Evolutionary conservation across 2,329 filamentous ascomycete species (phyloP), one percentile per base, ranked within the genome.

Genomic region (Dactylellina leptospora): DNA sequence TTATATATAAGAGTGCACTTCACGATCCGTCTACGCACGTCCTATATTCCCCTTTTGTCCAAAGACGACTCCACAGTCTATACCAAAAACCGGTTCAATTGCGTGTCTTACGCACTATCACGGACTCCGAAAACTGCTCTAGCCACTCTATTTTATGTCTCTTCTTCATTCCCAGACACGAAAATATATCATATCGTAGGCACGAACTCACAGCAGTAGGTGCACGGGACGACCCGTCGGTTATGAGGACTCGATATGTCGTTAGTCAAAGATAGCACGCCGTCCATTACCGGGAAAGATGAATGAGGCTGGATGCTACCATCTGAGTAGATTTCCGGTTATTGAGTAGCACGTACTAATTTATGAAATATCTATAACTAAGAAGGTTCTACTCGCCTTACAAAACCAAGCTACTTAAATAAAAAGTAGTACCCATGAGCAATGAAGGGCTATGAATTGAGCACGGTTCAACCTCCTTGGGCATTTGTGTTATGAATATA

Each of bases 121-220:
- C 30, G 48, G 28, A 38, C 11, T 53, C 11, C 38, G 9, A 18
- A 36, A 38, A 53, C n/a, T 13, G 30, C 23, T 20, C 48, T 53
- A 53, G 48, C 48, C 48, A 53, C 38, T 53, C 48, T 4, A 53
- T 13, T 53, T 53, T 51, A 38, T n/a, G n/a, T n/a, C n/a, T 48
- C 22, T 20, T 6, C 6, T 20, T 27, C 10, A 11, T 48, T 13
- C 13, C 6, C 30, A 33, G 30, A 6, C 6, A 33, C 30, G 30
- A 33, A 22, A 53, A 16, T 16, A 16, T 50, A 5, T 33, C 11
- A 28, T 23, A 10, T 36, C 28, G n/a, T 53, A 23, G 28, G 13
- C 16, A 22, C 30, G 16, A 23, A 30, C 11, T n/a, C n/a, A 36
- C 20, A 23, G 13, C 25, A 27, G 50, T n/a, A 36, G 18, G 23